These are phyloP conservation scores for Didymella exigua DNA, from an alignment of 2,329 filamentous ascomycete genomes.

Conservation along the genomic window DNA sequence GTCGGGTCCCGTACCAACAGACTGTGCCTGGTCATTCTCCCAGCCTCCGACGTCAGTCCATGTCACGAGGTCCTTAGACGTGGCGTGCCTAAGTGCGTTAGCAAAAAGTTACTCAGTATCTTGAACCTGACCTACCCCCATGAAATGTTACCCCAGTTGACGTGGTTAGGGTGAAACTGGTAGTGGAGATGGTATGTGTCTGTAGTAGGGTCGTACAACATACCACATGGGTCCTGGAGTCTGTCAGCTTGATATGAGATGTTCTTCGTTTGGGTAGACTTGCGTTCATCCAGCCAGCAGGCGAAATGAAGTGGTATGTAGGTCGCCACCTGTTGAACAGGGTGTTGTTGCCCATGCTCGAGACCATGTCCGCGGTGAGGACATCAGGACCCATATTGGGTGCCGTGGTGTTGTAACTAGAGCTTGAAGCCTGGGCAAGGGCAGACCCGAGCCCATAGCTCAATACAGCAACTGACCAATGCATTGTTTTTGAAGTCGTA, in stretches of 20 bases:
- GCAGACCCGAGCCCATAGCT: conserved; percentile 34
- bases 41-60: conserved; percentile 55
- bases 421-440: conserved; percentile 26
- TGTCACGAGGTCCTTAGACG: conserved; percentile 56
- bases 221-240: conserved; percentile 55
- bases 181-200: conserved; percentile 60
- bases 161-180: conserved; percentile 57
- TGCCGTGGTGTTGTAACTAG: conserved; percentile 1
- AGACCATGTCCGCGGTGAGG: conserved; percentile 36
- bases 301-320: conserved; percentile 54
- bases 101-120: conserved; percentile 30
- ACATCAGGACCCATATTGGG: conserved; percentile 28
- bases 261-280: not conserved
- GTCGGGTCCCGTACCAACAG: conserved; percentile 48
- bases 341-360: conserved; percentile 53
- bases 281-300: conserved; percentile 56
- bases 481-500: conserved; percentile 22
- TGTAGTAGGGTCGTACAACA: conserved; percentile 56
- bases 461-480: conserved; percentile 29
- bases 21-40: conserved; percentile 50
- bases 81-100: conserved; percentile 57
- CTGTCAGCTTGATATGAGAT: conserved; percentile 7
- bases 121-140: conserved; percentile 32
- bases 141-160: conserved; percentile 56
- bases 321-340: conserved; percentile 57